phyloP scores from a whole-genome alignment of 2,329 filamentous ascomycete species.

The Colletotrichum gigasporum region DNA sequence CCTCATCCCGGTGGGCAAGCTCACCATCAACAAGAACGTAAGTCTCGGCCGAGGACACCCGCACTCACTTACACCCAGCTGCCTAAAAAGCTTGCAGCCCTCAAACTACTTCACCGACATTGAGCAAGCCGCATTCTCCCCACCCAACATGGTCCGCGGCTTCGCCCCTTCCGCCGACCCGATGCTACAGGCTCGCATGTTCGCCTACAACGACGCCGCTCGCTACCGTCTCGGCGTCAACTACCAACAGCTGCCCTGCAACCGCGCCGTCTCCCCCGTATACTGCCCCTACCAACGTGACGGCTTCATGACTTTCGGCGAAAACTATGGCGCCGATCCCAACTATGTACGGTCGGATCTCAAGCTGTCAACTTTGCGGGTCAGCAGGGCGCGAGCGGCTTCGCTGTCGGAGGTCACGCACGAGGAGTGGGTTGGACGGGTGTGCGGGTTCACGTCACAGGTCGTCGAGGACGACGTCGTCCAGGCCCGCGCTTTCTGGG shows the following conservation, averaged over 20 bases:
- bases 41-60: neutral
- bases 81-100: slow-evolving; percentile 43
- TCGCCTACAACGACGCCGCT: slow-evolving; percentile 64
- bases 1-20: slow-evolving; percentile 54
- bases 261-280: slow-evolving; percentile 48
- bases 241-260: slow-evolving; percentile 65
- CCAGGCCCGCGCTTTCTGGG: slow-evolving; percentile 2
- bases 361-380: slow-evolving; percentile 35
- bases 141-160: slow-evolving; percentile 59
- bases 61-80: neutral
- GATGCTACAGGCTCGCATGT: slow-evolving; percentile 62
- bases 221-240: slow-evolving; percentile 67
- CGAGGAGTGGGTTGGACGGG: slow-evolving; percentile 13
- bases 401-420: slow-evolving; percentile 9
- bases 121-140: slow-evolving; percentile 61
- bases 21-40: slow-evolving; percentile 60
- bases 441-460: slow-evolving; percentile 17
- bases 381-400: neutral
- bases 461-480: slow-evolving; percentile 14
- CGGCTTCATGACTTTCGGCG: slow-evolving; percentile 44
- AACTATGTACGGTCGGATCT: slow-evolving; percentile 50
- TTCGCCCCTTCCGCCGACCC: slow-evolving; percentile 58
- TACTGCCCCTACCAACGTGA: slow-evolving; percentile 52
- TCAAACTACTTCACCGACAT: slow-evolving; percentile 61
- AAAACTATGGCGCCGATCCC: slow-evolving; percentile 56